phyloP scores from a whole-genome alignment of 495 filamentous ascomycete species.

The Tirmania nivea region DNA sequence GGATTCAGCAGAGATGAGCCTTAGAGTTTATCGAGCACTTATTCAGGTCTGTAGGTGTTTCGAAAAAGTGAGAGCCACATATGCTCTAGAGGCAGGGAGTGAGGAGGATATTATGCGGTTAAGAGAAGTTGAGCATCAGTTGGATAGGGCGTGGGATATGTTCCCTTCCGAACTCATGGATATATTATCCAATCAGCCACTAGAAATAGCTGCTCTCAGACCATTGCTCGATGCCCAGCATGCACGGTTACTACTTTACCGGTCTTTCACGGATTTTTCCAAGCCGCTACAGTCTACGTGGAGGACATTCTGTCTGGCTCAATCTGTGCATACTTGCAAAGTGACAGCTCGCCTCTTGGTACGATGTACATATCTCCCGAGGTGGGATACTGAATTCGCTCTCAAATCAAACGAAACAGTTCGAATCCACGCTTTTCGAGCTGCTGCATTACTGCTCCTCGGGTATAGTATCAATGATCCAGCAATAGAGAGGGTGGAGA shows the following conservation, averaged over 20 bases:
- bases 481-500: constrained; percentile 8
- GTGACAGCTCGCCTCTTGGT: constrained; percentile 15
- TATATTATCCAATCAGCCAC: constrained; percentile 6
- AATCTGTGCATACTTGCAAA: constrained; percentile 16
- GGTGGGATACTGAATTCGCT: constrained; percentile 13
- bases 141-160: constrained; percentile 16
- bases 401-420: constrained; percentile 15
- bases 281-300: constrained; percentile 1
- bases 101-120: constrained; percentile 11
- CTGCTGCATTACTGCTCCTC: constrained; percentile 17
- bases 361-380: constrained; percentile 8
- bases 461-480: constrained; percentile 14
- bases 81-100: constrained; percentile 9
- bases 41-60: constrained; percentile 12
- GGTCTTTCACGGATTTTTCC: constrained; percentile 14
- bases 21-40: constrained; percentile 11
- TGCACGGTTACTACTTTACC: constrained; percentile 18
- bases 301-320: constrained; percentile 14
- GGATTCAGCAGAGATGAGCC: constrained; percentile 1
- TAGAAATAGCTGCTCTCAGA: constrained; percentile 15
- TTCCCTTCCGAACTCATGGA: constrained; percentile 17
- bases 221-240: constrained; percentile 17
- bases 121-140: constrained; percentile 13
- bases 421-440: constrained; percentile 16
- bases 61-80: constrained; percentile 6